A percentile compares a stretch with the other conserved stretches of the same genome.
Conservation (phyloP, 305 asterid genomes). For the Galium porrigens region DNA sequence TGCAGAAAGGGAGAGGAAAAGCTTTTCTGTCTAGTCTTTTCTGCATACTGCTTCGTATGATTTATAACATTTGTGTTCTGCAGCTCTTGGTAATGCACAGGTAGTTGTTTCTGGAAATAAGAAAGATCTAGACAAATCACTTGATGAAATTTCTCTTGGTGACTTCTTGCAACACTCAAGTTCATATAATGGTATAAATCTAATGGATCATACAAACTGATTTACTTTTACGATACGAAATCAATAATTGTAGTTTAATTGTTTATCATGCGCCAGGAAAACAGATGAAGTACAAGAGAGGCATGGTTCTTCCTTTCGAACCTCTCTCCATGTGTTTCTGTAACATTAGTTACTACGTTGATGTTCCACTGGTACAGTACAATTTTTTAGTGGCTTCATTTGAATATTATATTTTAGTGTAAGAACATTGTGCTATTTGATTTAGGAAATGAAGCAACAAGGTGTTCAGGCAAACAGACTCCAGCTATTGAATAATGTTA, state of each 20-base stretch:
- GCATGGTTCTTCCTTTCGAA: conserved; percentile 19
- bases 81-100: conserved; percentile 68
- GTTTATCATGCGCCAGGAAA: not conserved
- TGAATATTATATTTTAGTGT: not conserved
- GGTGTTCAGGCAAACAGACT: not conserved
- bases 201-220: not conserved
- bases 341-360: conserved; percentile 37
- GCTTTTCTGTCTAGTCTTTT: not conserved
- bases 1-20: not conserved
- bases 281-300: not conserved
- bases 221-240: not conserved
- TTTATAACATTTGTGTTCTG: conserved; percentile 13
- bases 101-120: conserved; percentile 52
- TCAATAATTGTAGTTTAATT: not conserved
- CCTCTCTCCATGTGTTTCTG: conserved; percentile 40
- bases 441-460: not conserved
- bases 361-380: conserved; percentile 38
- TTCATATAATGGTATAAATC: conserved; percentile 23
- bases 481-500: not conserved
- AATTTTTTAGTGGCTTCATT: not conserved
- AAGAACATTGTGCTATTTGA: not conserved
- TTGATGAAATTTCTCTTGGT: conserved; percentile 52
- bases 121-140: conserved; percentile 37
- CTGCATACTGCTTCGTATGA: conserved; percentile 6
- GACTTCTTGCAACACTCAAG: conserved; percentile 77